These are phyloP conservation scores for Pelargonium nanum DNA, from an alignment of 345 rosid species.

Conservation along the genomic window DNA sequence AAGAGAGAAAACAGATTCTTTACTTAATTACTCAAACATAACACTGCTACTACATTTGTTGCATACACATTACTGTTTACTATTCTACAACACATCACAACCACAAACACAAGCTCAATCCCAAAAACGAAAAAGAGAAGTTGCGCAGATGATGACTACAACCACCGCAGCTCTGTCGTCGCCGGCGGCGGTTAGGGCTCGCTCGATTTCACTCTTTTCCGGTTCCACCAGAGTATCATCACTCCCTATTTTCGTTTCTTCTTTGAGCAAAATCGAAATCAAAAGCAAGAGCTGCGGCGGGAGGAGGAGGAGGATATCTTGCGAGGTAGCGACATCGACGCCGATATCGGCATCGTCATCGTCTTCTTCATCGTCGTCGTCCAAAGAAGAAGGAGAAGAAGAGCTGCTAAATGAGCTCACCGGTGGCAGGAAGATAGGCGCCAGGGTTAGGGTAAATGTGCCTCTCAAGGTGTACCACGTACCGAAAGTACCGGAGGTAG, in stretches of 20 bases:
- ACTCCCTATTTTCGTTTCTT: no score
- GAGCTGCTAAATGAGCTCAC: conserved; percentile 2
- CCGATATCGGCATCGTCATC: conserved; percentile 11
- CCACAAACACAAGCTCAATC: no score
- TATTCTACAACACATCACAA: no score
- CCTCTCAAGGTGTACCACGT: conserved; percentile 88
- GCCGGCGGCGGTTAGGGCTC: neutral
- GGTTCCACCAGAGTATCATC: no score
- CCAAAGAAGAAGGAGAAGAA: conserved; percentile 19
- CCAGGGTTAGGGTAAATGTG: conserved; percentile 58
- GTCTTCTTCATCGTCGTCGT: conserved; percentile 12
- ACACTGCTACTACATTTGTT: no score
- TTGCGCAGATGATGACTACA: neutral
- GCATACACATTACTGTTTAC: no score
- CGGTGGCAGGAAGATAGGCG: conserved; percentile 36
- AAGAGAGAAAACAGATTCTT: no score
- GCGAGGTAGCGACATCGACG: conserved; percentile 24
- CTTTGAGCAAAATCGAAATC: neutral
- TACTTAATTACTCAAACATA: no score
- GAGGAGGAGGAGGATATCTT: conserved; percentile 17
- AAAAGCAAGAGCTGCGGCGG: neutral
- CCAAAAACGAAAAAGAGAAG: no score
- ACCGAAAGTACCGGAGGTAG: conserved; percentile 58
- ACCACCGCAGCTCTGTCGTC: neutral
- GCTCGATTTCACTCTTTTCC: neutral